A percentile compares a stretch with the other conserved stretches of the same genome.
These are phyloP conservation scores for Spinellus fusiger DNA, from an alignment of 192 early-diverging fungal species.

Conservation along the genomic window DNA sequence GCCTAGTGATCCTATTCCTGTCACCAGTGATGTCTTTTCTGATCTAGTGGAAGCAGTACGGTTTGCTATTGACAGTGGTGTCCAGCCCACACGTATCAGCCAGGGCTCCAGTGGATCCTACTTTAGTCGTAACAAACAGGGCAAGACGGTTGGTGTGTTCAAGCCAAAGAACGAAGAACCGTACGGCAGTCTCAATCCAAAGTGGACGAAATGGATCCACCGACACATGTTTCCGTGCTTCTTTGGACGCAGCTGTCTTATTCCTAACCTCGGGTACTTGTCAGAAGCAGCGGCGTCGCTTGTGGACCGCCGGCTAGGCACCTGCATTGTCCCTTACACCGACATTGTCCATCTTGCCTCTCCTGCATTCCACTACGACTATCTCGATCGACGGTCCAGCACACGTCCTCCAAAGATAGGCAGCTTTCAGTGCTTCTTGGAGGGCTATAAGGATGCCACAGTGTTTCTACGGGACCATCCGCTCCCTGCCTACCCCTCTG, in stretches of 20 bases:
- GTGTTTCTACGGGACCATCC: slow-evolving; percentile 71
- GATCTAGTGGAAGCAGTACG: slow-evolving; percentile 46
- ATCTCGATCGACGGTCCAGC: slow-evolving; percentile 41
- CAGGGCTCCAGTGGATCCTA: slow-evolving; percentile 89
- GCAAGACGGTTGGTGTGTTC: slow-evolving; percentile 82
- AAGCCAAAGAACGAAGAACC: slow-evolving; percentile 80
- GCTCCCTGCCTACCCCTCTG: slow-evolving; percentile 22
- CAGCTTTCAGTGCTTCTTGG: slow-evolving; percentile 79
- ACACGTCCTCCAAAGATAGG: slow-evolving; percentile 67
- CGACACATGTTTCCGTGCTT: slow-evolving; percentile 81
- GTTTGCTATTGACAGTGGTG: slow-evolving; percentile 37
- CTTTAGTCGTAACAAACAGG: slow-evolving; percentile 72
- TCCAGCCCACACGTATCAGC: slow-evolving; percentile 47
- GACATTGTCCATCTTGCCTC: slow-evolving; percentile 68
- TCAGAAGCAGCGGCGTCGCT: slow-evolving; percentile 85
- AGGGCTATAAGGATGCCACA: slow-evolving; percentile 77
- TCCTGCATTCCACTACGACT: slow-evolving; percentile 78
- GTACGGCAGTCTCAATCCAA: slow-evolving; percentile 64
- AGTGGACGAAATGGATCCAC: slow-evolving; percentile 94
- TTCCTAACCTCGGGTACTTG: slow-evolving; percentile 86
- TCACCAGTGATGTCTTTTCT: slow-evolving; percentile 36
- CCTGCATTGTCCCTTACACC: slow-evolving; percentile 76
- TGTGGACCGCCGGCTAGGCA: slow-evolving; percentile 66
- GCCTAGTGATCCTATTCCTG: slow-evolving; percentile 27
- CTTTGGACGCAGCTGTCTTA: slow-evolving; percentile 81